Evolutionary conservation across 1,139 yeast species (phyloP), one percentile per base, ranked within the genome.

Genomic region (Hansenula anomala): DNA sequence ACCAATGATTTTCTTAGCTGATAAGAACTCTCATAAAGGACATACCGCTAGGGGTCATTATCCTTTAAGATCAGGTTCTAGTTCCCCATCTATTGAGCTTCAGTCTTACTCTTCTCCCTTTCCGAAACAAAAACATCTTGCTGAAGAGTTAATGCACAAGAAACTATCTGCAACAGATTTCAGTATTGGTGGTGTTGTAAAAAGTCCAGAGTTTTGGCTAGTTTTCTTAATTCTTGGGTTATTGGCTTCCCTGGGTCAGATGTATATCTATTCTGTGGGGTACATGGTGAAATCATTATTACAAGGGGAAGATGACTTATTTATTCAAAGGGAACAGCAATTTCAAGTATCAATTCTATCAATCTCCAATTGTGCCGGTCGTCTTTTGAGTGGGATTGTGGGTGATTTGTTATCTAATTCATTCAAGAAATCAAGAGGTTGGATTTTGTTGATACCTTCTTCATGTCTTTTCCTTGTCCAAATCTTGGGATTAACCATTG

Each of bases 181-280:
- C 13, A 4, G 13, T 10, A 33, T 6, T 50, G 1, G 54, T 49
- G 28, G 56, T 74, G 12, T 43, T 20, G 22, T 70, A 16, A 50
- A 44, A 18, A 61, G 65, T 25, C 42, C 52, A 10, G 64, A 63
- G 33, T 78, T 77, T 51, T 77, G 83, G 82, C 51, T 71, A 3
- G 47, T 76, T 5, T 68, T 73, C 33, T 30, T 64, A 1, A 56
- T 69, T 8, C 61, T 78, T 2, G 80, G 81, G 0, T 43, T 72
- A 3, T 56, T 75, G 37, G 80, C 81, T 0, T 73, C 80, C 0
- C 47, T 77, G 47, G 82, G 83, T 10, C 83, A 77, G 52, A 72
- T 77, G 78, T 78, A 75, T 54, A 78, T 78, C 19, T 78, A 76
- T 49, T 75, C 80, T 0, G 77, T 75, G 16, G 84, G 84, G 1